Evolutionary conservation across 2,329 filamentous ascomycete genomes (phyloP).

Genomic region (Aspergillus tamarii): DNA sequence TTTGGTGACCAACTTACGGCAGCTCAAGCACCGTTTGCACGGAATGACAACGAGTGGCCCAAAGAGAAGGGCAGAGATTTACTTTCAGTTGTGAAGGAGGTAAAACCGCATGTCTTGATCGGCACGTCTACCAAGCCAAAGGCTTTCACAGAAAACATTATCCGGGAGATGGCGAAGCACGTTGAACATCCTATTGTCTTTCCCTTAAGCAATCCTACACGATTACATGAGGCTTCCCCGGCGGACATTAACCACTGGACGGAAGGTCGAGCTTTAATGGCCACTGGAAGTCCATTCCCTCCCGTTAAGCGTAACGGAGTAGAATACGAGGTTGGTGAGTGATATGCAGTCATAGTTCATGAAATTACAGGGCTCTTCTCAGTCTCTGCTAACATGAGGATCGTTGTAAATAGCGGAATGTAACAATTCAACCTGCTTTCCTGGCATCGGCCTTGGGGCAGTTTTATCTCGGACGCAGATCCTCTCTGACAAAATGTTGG

Average conservation of each 20-base stretch:
- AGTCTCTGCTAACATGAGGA: conserved; percentile 34
- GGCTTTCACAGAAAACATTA: conserved; percentile 73
- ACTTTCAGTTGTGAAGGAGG: conserved; percentile 66
- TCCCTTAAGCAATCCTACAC: conserved; percentile 83
- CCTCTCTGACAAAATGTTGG: conserved; percentile 77
- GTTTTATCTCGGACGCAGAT: conserved; percentile 70
- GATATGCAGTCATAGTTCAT: background rate
- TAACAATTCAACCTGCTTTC: conserved; percentile 86
- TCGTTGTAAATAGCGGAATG: conserved; percentile 68
- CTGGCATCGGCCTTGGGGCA: conserved; percentile 79
- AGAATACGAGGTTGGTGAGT: conserved; percentile 57
- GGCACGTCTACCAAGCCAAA: conserved; percentile 80
- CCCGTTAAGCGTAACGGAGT: conserved; percentile 66
- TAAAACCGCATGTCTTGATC: conserved; percentile 80
- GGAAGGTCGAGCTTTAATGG: conserved; percentile 73
- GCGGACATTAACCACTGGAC: conserved; percentile 79
- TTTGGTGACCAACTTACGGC: conserved; percentile 63
- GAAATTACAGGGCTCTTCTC: background rate
- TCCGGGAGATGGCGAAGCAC: conserved; percentile 75
- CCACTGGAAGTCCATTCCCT: conserved; percentile 81
- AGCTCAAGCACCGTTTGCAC: conserved; percentile 70
- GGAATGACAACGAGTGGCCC: conserved; percentile 65
- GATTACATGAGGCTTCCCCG: conserved; percentile 79
- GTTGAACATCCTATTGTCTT: conserved; percentile 75
- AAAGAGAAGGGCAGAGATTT: conserved; percentile 61